Conservation (phyloP, 2,329 filamentous ascomycete species). For the Cytospora piceae region DNA sequence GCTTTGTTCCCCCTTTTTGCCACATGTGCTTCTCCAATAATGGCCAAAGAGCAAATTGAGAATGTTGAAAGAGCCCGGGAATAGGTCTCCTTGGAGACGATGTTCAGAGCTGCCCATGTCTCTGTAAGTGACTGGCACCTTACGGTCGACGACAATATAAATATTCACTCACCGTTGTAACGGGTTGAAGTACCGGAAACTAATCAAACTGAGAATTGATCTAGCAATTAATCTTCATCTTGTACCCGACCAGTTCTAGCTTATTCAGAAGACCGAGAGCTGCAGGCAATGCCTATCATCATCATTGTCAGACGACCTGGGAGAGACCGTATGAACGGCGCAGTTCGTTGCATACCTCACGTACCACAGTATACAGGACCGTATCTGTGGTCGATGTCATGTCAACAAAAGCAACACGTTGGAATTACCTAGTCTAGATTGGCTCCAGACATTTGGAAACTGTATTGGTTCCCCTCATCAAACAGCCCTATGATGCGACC, state of each 20-base stretch:
- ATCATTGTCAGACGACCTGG: neutral
- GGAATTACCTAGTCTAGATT: neutral
- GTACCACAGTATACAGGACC: neutral
- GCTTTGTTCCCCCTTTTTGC: neutral
- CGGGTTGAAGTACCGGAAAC: neutral
- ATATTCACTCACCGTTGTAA: neutral
- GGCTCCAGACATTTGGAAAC: neutral
- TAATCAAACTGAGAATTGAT: neutral
- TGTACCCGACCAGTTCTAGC: neutral
- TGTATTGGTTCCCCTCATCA: conserved; percentile 4
- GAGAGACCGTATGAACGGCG: neutral
- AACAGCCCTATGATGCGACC: conserved; percentile 17
- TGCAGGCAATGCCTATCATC: conserved; percentile 12
- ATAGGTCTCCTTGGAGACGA: neutral
- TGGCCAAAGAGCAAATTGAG: neutral
- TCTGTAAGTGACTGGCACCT: neutral
- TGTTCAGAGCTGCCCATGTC: neutral
- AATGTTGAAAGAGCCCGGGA: neutral
- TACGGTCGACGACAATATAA: neutral
- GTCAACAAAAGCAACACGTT: conserved; percentile 2
- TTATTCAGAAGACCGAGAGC: conserved; percentile 3
- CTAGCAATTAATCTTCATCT: neutral
- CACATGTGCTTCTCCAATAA: neutral
- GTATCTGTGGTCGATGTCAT: conserved; percentile 8
- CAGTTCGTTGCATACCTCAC: neutral